phyloP scores from a whole-genome alignment of 306 rosid genomes.

The Benincasa hispida region DNA sequence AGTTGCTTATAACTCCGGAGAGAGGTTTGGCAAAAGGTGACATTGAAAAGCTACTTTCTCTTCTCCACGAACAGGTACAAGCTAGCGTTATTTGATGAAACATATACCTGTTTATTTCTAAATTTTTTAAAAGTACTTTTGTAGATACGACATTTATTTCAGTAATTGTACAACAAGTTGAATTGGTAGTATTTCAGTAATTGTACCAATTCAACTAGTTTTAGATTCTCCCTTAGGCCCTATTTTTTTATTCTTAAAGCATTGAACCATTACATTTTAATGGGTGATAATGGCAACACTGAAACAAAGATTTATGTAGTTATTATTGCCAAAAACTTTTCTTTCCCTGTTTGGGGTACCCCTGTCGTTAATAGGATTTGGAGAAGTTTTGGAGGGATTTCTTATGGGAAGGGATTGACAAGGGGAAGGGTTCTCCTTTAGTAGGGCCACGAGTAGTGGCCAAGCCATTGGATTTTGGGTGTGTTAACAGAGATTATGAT shows the following conservation, averaged over 20 bases:
- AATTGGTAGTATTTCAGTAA: background rate
- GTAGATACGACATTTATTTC: background rate
- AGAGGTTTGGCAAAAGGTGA: slow-evolving; percentile 52
- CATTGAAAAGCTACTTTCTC: slow-evolving; percentile 52
- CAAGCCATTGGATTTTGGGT: background rate
- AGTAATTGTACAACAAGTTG: background rate
- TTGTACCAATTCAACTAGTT: background rate
- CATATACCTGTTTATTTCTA: background rate
- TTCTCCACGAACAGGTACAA: slow-evolving; percentile 68
- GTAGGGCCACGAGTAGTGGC: background rate
- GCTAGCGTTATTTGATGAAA: background rate
- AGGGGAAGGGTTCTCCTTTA: background rate
- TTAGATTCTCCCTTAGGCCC: background rate
- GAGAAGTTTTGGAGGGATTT: background rate
- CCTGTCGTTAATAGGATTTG: background rate
- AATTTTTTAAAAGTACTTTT: background rate
- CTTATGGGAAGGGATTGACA: background rate
- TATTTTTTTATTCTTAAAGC: background rate
- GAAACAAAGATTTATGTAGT: background rate
- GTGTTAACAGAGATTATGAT: too few species aligned
- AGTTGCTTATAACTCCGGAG: slow-evolving; percentile 70
- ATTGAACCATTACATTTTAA: too few species aligned
- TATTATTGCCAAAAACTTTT: background rate
- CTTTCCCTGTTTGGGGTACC: background rate
- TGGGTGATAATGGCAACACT: background rate